A percentile compares a stretch with the other conserved stretches of the same genome.
phyloP scores from a whole-genome alignment of 257 asterid species.

The Penstemon davidsonii region DNA sequence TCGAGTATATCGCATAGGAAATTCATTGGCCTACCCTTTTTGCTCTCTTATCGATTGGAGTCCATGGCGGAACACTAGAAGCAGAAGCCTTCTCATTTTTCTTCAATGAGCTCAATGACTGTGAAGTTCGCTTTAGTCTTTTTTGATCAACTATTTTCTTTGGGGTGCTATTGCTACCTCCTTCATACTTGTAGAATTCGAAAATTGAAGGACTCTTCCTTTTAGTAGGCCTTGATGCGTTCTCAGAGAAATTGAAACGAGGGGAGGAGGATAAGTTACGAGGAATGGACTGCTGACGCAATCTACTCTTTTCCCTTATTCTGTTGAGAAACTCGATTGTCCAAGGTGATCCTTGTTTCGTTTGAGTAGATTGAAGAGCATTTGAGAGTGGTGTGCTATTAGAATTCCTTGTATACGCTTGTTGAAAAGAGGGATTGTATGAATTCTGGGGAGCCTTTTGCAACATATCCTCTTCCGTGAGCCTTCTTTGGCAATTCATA shows the following conservation, averaged over 20 bases:
- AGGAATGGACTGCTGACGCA: conserved; percentile 59
- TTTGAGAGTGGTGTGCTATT: conserved; percentile 67
- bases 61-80: conserved; percentile 48
- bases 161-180: conserved; percentile 39
- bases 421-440: conserved; percentile 36
- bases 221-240: conserved; percentile 50
- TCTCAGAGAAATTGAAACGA: conserved; percentile 41
- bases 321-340: conserved; percentile 84
- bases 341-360: conserved; percentile 80
- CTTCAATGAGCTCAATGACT: conserved; percentile 44
- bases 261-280: conserved; percentile 57
- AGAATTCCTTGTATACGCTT: conserved; percentile 33
- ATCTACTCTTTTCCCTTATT: conserved; percentile 82
- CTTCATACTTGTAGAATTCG: conserved; percentile 74
- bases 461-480: conserved; percentile 34
- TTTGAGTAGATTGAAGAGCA: conserved; percentile 62
- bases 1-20: conserved; percentile 20
- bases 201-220: conserved; percentile 82
- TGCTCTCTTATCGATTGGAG: conserved; percentile 89
- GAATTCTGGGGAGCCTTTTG: conserved; percentile 36
- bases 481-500: conserved; percentile 33
- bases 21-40: conserved; percentile 55
- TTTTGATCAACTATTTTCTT: conserved; percentile 48
- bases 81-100: conserved; percentile 43
- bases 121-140: conserved; percentile 52